Conservation (phyloP, 2,329 filamentous ascomycete species). For the Cryphonectria naterciae region DNA sequence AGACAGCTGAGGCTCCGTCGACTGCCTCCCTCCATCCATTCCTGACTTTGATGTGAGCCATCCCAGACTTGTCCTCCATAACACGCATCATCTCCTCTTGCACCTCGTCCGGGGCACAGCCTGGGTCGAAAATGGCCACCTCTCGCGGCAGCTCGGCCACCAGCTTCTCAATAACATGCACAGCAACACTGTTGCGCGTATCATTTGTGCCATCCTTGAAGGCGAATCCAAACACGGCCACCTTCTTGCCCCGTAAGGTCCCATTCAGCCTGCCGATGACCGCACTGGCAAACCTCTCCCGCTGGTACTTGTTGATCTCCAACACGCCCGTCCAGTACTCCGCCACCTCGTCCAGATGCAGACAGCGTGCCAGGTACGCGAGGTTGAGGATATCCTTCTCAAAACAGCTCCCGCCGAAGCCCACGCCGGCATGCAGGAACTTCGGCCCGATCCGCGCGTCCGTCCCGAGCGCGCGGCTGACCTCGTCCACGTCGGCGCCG, state of each 20-base stretch:
- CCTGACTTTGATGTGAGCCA: conserved; percentile 43
- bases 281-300: conserved; percentile 56
- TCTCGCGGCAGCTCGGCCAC: conserved; percentile 52
- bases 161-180: conserved; percentile 56
- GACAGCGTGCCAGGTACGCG: conserved; percentile 59
- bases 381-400: conserved; percentile 65
- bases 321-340: conserved; percentile 63
- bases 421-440: conserved; percentile 62
- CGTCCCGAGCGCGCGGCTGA: conserved; percentile 57
- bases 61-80: conserved; percentile 35
- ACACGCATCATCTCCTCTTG: conserved; percentile 35
- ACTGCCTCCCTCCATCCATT: conserved; percentile 50
- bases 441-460: conserved; percentile 60
- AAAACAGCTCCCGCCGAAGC: conserved; percentile 69
- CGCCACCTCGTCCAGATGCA: conserved; percentile 61
- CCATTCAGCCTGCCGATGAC: conserved; percentile 59
- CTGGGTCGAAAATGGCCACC: conserved; percentile 59
- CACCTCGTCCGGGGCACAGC: conserved; percentile 40
- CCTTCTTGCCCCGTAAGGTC: conserved; percentile 58
- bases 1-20: conserved; percentile 48
- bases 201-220: conserved; percentile 67
- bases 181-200: conserved; percentile 58
- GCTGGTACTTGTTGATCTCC: conserved; percentile 62
- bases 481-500: conserved; percentile 61
- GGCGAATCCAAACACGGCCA: conserved; percentile 62